A percentile compares a stretch with the other conserved stretches of the same genome.
Evolutionary conservation across 257 asterid species (phyloP).

Genomic region (Rubia yunnanensis): DNA sequence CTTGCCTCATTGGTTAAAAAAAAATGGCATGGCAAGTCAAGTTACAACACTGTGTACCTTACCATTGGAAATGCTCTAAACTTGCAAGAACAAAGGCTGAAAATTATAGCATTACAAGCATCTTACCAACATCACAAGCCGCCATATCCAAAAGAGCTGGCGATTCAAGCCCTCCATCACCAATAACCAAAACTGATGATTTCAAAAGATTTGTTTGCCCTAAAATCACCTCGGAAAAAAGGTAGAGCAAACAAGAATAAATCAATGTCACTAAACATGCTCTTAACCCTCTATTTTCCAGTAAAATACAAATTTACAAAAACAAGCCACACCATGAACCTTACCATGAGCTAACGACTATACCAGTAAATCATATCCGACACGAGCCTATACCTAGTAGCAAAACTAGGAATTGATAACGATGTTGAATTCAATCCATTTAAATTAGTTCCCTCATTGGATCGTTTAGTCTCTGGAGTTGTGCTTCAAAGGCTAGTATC

Average conservation of each 20-base stretch:
- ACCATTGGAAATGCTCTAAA: too few species aligned
- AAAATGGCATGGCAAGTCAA: too few species aligned
- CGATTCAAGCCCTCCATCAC: slow-evolving; percentile 97
- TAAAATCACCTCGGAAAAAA: slow-evolving; percentile 19
- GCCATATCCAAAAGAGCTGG: slow-evolving; percentile 90
- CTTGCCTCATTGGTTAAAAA: too few species aligned
- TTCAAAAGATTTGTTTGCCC: slow-evolving; percentile 74
- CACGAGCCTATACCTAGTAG: slow-evolving; percentile 31
- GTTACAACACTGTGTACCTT: too few species aligned
- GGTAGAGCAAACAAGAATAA: neutral
- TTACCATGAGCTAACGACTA: slow-evolving; percentile 90
- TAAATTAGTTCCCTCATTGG: slow-evolving; percentile 17
- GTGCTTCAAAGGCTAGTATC: slow-evolving; percentile 54
- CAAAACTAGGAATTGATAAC: slow-evolving; percentile 6
- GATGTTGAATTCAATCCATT: slow-evolving; percentile 6
- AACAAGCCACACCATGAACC: slow-evolving; percentile 24
- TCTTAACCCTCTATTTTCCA: neutral
- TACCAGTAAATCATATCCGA: slow-evolving; percentile 74
- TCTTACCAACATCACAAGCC: slow-evolving; percentile 66
- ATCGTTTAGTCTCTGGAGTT: slow-evolving; percentile 26
- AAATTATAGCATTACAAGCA: neutral
- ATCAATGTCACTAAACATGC: neutral
- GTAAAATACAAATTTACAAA: neutral
- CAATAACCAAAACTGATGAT: slow-evolving; percentile 77
- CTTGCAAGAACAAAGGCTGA: neutral